A percentile compares a stretch with the other conserved stretches of the same genome.
Conservation (phyloP, 495 filamentous ascomycete genomes). For the Cenococcum geophilum region DNA sequence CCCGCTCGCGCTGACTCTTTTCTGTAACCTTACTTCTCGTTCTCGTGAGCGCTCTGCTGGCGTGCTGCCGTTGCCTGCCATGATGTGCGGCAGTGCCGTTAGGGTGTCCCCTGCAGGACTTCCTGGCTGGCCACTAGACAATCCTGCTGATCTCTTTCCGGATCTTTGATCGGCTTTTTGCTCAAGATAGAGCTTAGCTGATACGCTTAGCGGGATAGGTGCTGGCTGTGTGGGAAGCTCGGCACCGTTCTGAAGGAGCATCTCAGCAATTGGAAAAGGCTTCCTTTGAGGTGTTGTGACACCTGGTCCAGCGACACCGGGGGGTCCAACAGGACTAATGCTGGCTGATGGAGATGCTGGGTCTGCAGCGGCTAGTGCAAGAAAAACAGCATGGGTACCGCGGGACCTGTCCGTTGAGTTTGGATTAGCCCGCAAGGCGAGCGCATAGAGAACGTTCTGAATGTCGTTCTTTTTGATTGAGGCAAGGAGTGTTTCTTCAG, state of each 20-base stretch:
- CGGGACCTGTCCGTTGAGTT: conserved; percentile 83
- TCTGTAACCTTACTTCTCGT: conserved; percentile 30
- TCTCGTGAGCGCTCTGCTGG: conserved; percentile 30
- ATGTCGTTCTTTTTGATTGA: conserved; percentile 93
- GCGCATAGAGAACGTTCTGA: conserved; percentile 80
- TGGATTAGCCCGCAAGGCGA: conserved; percentile 80
- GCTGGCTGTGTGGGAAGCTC: conserved; percentile 70
- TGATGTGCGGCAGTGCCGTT: conserved; percentile 31
- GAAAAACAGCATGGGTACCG: conserved; percentile 78
- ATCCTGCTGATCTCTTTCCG: conserved; percentile 20
- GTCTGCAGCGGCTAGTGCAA: conserved; percentile 91
- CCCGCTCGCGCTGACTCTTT: conserved; percentile 30
- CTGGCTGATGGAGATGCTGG: conserved; percentile 61
- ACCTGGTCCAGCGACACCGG: conserved; percentile 33
- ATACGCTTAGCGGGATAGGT: conserved; percentile 67
- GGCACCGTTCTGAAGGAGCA: conserved; percentile 89
- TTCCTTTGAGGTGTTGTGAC: conserved; percentile 40
- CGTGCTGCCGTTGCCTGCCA: conserved; percentile 32
- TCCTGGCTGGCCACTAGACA: conserved; percentile 5
- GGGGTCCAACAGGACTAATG: conserved; percentile 39
- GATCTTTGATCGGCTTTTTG: conserved; percentile 54
- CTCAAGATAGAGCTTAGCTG: conserved; percentile 77
- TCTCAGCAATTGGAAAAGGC: conserved; percentile 81
- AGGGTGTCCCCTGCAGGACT: conserved; percentile 27
- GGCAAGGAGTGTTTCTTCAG: conserved; percentile 87